Evolutionary conservation across 73 alveolate species (phyloP).

Genomic region (Tetrahymena borealis): DNA sequence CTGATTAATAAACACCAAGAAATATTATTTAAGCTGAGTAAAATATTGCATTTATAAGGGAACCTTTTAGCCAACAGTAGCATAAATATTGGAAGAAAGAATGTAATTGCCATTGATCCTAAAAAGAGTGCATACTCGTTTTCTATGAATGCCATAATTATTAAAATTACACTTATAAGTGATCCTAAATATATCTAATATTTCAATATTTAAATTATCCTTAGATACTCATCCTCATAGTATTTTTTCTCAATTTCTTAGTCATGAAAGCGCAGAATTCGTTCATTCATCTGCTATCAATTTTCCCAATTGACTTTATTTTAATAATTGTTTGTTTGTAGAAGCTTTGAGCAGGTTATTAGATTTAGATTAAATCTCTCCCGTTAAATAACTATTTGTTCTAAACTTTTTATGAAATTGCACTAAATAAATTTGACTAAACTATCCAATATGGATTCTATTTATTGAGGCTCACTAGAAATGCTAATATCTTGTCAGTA

Average conservation of each 20-base stretch:
- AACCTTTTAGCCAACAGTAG: background rate
- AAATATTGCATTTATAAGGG: background rate
- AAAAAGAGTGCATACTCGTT: background rate
- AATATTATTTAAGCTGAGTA: background rate
- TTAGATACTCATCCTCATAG: background rate
- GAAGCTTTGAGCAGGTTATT: too few species aligned
- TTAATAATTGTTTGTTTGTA: too few species aligned
- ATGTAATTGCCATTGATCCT: background rate
- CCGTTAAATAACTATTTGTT: too few species aligned
- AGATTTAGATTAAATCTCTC: too few species aligned
- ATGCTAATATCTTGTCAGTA: too few species aligned
- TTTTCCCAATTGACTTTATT: background rate
- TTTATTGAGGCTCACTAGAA: too few species aligned
- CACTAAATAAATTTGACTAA: too few species aligned
- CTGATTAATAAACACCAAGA: background rate
- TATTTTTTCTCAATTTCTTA: background rate
- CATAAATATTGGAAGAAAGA: background rate
- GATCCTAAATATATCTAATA: background rate
- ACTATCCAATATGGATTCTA: too few species aligned
- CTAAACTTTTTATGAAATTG: too few species aligned
- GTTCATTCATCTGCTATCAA: background rate
- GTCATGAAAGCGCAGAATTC: background rate
- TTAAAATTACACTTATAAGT: background rate
- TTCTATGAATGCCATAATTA: background rate
- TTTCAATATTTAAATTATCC: background rate